Evolutionary conservation across 2,329 filamentous ascomycete genomes (phyloP), one percentile per base, ranked within the genome.

Genomic region (Phyllosticta citribraziliensis): DNA sequence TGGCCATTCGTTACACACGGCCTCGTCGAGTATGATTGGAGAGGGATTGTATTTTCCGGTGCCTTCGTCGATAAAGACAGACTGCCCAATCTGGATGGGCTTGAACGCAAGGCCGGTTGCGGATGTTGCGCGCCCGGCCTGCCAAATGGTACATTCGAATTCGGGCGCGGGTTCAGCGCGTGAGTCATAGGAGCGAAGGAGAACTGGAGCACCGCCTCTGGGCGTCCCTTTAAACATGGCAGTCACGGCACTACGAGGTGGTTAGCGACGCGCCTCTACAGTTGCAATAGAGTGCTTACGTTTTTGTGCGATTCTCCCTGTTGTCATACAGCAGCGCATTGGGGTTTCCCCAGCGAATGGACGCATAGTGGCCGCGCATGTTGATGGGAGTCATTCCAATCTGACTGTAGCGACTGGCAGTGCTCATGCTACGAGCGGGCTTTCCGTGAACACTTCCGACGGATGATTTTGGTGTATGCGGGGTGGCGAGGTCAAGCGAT

Each of bases 91-190:
- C 66, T 89, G 88, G 56, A 99, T 91, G 0, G 93, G 91, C 73
- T 99, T 99, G 77, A 99, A 99, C 1, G 94, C 94, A 52, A 97
- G 80, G 0, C 89, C 91, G 0, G 93, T 94, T 0, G 94, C 90
- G 58, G 84, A 90, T 0, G 94, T 99, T n/a, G 94, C 94, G 63
- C 94, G 85, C 11, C 94, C 94, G 4, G 94, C 94, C 76, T 99
- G 88, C 94, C 94, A 99, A 62, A 99, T 94, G 54, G 88, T 96
- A 75, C 92, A 96, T 70, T 96, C 89, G 64, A 91, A 93, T 73
- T 97, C 92, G 2, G 93, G 89, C 0, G 91, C 84, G 0, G 92
- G 88, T 73, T 97, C 94, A 73, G 88, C 91, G 68, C 93, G 84
- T 17, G 94, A 97, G 72, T 97, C 93, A 75, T 99, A 99, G 1